phyloP scores from a whole-genome alignment of 371 early-diverging fungal genomes.

The Rhizopus stolonifer region DNA sequence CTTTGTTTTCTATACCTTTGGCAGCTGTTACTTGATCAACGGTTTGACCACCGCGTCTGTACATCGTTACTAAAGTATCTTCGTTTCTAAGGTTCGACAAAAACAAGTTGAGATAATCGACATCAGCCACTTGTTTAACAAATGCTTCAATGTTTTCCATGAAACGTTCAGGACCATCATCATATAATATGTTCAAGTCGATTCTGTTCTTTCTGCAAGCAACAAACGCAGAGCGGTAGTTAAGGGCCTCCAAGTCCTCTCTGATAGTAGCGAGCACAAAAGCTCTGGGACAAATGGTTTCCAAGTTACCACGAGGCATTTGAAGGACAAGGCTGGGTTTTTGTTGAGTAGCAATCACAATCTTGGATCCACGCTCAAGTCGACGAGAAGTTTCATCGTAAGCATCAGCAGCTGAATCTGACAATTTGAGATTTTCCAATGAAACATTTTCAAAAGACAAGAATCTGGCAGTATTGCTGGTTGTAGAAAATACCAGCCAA shows the following conservation, averaged over 20 bases:
- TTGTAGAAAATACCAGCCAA: conserved; percentile 83
- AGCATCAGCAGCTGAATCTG: conserved; percentile 50
- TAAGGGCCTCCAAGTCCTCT: conserved; percentile 61
- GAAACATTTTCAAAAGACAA: conserved; percentile 49
- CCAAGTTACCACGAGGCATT: conserved; percentile 97
- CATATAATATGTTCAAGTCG: conserved; percentile 88
- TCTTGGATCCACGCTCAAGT: conserved; percentile 88
- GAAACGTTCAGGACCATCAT: conserved; percentile 73
- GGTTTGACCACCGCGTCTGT: conserved; percentile 34
- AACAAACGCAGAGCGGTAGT: conserved; percentile 81
- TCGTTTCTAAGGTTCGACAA: conserved; percentile 75
- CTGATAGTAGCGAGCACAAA: conserved; percentile 85
- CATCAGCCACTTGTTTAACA: conserved; percentile 76
- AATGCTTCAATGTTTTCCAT: conserved; percentile 65
- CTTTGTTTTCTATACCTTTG: conserved; percentile 55
- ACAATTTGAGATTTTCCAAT: conserved; percentile 47
- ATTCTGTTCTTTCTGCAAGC: conserved; percentile 89
- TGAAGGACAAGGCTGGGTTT: conserved; percentile 82
- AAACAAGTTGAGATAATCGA: conserved; percentile 90
- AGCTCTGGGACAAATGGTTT: conserved; percentile 93
- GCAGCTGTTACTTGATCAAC: conserved; percentile 14
- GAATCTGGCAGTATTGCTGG: conserved; percentile 81
- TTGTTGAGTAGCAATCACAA: conserved; percentile 75
- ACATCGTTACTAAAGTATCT: conserved; percentile 71
- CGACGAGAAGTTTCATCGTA: conserved; percentile 79